Conservation (phyloP, 1,139 yeast genomes). For the Wickerhamiella pararugosa region DNA sequence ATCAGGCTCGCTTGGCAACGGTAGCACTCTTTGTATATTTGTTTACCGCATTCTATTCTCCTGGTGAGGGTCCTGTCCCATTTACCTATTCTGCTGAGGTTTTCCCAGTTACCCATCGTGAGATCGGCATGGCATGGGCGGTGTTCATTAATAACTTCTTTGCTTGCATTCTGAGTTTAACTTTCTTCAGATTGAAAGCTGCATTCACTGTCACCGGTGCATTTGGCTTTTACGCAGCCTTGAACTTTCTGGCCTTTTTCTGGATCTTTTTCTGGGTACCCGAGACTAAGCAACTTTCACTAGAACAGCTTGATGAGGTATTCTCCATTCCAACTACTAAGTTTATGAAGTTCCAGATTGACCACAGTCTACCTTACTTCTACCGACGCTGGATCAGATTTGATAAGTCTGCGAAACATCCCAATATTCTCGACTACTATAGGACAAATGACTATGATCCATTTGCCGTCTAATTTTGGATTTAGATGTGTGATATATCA, state of each 20-base stretch:
- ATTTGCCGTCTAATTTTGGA: too few relatives aligned
- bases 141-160: conserved; percentile 59
- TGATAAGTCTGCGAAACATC: conserved; percentile 7
- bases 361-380: conserved; percentile 20
- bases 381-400: conserved; percentile 14
- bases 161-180: conserved; percentile 62
- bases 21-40: conserved; percentile 51
- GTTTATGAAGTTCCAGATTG: conserved; percentile 24
- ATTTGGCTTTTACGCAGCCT: conserved; percentile 77
- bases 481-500: too few relatives aligned
- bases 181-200: conserved; percentile 62
- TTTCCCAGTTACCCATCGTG: conserved; percentile 73
- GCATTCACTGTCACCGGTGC: conserved; percentile 64
- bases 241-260: conserved; percentile 42
- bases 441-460: too few relatives aligned
- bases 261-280: conserved; percentile 38
- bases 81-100: conserved; percentile 83
- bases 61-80: conserved; percentile 86
- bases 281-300: conserved; percentile 43
- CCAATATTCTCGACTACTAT: neutral
- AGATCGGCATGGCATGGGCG: conserved; percentile 73
- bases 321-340: conserved; percentile 25
- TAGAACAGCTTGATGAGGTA: conserved; percentile 42
- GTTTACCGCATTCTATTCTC: conserved; percentile 59
- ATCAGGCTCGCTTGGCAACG: conserved; percentile 39